These are phyloP conservation scores for Hydnomerulius pinastri DNA, from an alignment of 768 basidiomycete species.

Conservation along the genomic window DNA sequence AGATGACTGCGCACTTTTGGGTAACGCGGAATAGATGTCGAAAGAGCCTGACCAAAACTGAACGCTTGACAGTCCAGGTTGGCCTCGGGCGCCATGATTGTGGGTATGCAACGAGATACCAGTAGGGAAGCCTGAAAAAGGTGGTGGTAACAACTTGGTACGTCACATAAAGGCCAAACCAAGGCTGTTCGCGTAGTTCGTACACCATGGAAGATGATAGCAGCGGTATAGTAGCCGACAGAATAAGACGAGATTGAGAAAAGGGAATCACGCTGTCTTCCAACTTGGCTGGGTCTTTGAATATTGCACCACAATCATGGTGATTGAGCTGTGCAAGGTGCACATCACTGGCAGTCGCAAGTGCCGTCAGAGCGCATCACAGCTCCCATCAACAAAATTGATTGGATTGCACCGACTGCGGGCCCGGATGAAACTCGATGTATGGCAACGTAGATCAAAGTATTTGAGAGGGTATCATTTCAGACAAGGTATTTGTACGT, in stretches of 20 bases:
- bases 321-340: no score
- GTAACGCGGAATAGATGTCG: slow-evolving; percentile 17
- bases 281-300: slow-evolving; percentile 17
- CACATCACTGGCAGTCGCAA: no score
- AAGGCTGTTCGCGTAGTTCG: slow-evolving; percentile 5
- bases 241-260: background rate
- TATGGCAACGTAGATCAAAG: background rate
- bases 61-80: slow-evolving; percentile 25
- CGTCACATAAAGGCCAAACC: slow-evolving; percentile 19
- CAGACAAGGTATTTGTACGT: slow-evolving; percentile 1
- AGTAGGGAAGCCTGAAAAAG: slow-evolving; percentile 24
- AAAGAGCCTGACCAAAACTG: slow-evolving; percentile 20
- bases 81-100: slow-evolving; percentile 26
- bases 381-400: no score
- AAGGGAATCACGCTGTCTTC: background rate
- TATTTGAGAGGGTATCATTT: slow-evolving; percentile 5
- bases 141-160: slow-evolving; percentile 23
- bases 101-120: slow-evolving; percentile 19
- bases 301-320: no score
- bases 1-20: slow-evolving; percentile 20
- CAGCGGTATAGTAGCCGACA: background rate
- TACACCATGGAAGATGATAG: background rate
- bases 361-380: no score
- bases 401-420: slow-evolving; percentile 25
- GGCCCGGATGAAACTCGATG: background rate